Conservation (phyloP, 495 filamentous ascomycete genomes). For the Xylaria cubensis region DNA sequence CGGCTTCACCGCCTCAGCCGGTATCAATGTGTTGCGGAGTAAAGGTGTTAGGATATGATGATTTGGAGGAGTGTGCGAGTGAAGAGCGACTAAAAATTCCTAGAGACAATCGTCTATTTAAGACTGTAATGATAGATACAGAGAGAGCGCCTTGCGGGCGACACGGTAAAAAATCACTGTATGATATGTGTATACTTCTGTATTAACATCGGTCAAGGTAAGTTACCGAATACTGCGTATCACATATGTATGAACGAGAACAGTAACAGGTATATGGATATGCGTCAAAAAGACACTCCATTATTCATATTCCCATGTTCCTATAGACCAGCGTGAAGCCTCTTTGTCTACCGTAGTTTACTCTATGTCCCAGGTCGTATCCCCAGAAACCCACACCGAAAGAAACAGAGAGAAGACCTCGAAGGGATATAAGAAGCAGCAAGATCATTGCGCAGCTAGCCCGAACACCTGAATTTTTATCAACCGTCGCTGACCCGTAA, state of each 20-base stretch:
- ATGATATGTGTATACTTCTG: conserved; percentile 3
- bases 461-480: neutral
- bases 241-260: conserved; percentile 11
- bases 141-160: neutral
- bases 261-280: neutral
- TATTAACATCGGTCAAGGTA: neutral
- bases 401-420: neutral
- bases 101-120: neutral
- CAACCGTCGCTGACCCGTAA: conserved; percentile 6
- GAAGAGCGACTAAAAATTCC: conserved; percentile 5
- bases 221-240: neutral
- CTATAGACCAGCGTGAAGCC: neutral
- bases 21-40: conserved; percentile 67
- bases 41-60: conserved; percentile 66
- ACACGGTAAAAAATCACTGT: neutral
- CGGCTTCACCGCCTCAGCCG: conserved; percentile 74
- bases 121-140: neutral
- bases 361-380: neutral
- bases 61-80: neutral
- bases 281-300: neutral
- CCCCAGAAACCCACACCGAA: neutral
- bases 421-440: neutral
- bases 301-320: neutral
- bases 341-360: conserved; percentile 7
- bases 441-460: neutral